These are phyloP conservation scores for Borovskyia barvae DNA, from an alignment of 208 protist species.

Conservation along the genomic window DNA sequence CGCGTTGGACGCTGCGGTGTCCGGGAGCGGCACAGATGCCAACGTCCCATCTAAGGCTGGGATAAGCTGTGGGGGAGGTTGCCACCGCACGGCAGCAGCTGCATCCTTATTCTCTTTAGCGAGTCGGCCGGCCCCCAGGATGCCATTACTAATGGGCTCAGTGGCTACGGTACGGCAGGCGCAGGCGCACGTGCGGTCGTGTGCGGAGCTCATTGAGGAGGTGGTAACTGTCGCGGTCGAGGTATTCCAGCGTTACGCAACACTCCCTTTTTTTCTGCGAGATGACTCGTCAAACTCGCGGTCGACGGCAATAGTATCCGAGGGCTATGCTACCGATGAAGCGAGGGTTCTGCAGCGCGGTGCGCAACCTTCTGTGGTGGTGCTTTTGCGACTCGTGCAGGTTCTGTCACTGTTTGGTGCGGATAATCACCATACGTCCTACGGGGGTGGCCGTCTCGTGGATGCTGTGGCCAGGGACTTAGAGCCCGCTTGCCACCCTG, in stretches of 20 bases:
- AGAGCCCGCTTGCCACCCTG: conserved; percentile 4
- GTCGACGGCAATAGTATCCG: too few relatives aligned
- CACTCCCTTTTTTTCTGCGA: conserved; percentile 14
- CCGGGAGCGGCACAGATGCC: not conserved
- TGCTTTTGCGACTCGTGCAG: conserved; percentile 33
- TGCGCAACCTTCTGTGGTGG: conserved; percentile 28
- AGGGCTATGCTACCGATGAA: not conserved
- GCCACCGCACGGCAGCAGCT: not conserved
- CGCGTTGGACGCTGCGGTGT: not conserved
- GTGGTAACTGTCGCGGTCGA: conserved; percentile 7
- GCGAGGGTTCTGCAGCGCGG: not conserved
- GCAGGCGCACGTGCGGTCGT: not conserved
- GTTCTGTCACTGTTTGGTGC: conserved; percentile 18
- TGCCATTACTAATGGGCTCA: conserved; percentile 1
- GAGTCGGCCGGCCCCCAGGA: not conserved
- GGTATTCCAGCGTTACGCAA: conserved; percentile 42
- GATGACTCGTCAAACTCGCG: not conserved
- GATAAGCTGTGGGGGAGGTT: too few relatives aligned
- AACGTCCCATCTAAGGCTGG: too few relatives aligned
- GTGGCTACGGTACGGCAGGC: not conserved
- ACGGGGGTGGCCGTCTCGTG: not conserved
- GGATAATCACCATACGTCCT: not conserved
- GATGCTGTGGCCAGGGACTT: not conserved
- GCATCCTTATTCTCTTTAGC: conserved; percentile 2
- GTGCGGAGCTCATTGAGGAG: conserved; percentile 12